A percentile compares a stretch with the other conserved stretches of the same genome.
Conservation (phyloP, 2,329 filamentous ascomycete species). For the Trichoderma sp. region DNA sequence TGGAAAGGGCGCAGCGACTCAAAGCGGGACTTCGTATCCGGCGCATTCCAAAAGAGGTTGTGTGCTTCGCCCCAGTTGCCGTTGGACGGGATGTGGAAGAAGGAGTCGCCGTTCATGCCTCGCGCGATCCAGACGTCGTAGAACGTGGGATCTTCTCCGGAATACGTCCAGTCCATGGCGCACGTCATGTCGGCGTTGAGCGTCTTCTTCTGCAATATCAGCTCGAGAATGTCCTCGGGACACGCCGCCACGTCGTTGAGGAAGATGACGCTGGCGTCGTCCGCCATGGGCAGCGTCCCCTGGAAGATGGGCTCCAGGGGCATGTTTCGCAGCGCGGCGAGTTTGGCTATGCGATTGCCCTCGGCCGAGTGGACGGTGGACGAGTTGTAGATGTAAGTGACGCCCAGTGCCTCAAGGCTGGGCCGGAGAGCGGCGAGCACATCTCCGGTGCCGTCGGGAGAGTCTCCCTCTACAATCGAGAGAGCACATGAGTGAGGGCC, state of each 20-base stretch:
- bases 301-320: constrained; percentile 48
- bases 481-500: constrained; percentile 49
- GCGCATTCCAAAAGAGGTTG: constrained; percentile 54
- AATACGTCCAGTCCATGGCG: constrained; percentile 57
- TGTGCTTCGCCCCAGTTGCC: constrained; percentile 49
- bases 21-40: constrained; percentile 35
- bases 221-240: constrained; percentile 56
- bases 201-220: constrained; percentile 46
- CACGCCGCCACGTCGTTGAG: constrained; percentile 55
- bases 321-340: constrained; percentile 53
- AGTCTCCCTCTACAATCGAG: constrained; percentile 53
- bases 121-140: constrained; percentile 59
- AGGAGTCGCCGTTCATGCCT: constrained; percentile 51
- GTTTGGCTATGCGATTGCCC: constrained; percentile 44
- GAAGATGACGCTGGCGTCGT: constrained; percentile 48
- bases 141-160: constrained; percentile 46
- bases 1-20: constrained; percentile 49
- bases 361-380: constrained; percentile 44
- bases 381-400: constrained; percentile 42
- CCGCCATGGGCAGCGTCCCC: constrained; percentile 26
- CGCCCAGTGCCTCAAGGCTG: constrained; percentile 39
- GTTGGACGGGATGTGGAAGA: constrained; percentile 52
- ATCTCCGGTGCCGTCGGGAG: constrained; percentile 50
- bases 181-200: constrained; percentile 56
- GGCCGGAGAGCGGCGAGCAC: constrained; percentile 42